A percentile compares a stretch with the other conserved stretches of the same genome.
These are phyloP conservation scores for Rosa hybrid DNA, from an alignment of 331 rosid genomes.

Conservation along the genomic window DNA sequence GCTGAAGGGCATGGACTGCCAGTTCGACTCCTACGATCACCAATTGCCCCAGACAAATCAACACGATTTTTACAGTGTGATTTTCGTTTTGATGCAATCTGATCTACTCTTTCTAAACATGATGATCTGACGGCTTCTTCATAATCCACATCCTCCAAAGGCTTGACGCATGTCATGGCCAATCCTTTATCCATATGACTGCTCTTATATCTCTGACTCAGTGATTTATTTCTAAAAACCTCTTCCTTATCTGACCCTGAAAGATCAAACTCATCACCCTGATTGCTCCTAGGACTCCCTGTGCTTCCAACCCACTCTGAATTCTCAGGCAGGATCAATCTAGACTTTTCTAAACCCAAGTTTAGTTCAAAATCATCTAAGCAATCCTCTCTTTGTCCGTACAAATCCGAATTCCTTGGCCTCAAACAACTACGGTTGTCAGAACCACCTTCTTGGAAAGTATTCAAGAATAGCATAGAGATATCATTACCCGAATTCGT, in stretches of 20 bases:
- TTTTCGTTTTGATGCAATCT: constrained; percentile 33
- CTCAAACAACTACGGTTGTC: constrained; percentile 34
- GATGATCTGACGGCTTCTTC: constrained; percentile 34
- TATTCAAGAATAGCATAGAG: constrained; percentile 52
- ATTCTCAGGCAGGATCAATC: constrained; percentile 36
- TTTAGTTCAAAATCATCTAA: constrained; percentile 40
- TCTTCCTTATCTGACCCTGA: constrained; percentile 35
- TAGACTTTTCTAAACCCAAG: constrained; percentile 33
- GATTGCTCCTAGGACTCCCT: constrained; percentile 24
- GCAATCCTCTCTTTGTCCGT: constrained; percentile 34
- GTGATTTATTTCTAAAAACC: constrained; percentile 34
- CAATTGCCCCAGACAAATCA: constrained; percentile 31
- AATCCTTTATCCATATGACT: constrained; percentile 42
- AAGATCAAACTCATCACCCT: constrained; percentile 32
- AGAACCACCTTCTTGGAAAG: constrained; percentile 43
- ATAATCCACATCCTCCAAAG: constrained; percentile 48
- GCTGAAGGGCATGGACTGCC: constrained; percentile 50
- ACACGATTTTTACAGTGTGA: constrained; percentile 27
- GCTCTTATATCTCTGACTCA: constrained; percentile 44
- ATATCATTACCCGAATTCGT: constrained; percentile 52
- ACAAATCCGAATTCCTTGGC: constrained; percentile 34
- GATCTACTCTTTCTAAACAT: constrained; percentile 39
- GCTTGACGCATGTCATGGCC: constrained; percentile 37
- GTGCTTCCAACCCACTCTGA: constrained; percentile 21
- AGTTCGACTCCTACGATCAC: constrained; percentile 37